phyloP scores from a whole-genome alignment of 192 early-diverging fungal species.

The Entophlyctis helioformis region DNA sequence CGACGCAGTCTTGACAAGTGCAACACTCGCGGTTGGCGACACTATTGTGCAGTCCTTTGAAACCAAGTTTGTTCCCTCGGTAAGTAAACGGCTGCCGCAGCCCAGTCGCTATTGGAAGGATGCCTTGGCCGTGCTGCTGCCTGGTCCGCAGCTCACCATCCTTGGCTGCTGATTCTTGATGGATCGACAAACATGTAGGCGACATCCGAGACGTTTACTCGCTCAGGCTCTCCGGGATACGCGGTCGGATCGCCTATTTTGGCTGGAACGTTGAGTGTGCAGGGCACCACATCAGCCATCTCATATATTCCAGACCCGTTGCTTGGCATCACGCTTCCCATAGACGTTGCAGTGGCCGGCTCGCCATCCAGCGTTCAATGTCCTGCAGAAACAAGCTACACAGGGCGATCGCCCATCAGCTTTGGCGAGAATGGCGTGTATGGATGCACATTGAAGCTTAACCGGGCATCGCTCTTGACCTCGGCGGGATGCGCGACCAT shows the following conservation, averaged over 20 bases:
- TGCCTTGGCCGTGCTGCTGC: too few relatives aligned
- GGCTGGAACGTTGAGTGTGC: neutral
- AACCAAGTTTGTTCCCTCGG: too few relatives aligned
- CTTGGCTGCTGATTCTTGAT: too few relatives aligned
- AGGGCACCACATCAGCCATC: neutral
- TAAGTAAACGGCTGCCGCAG: too few relatives aligned
- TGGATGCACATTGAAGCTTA: constrained; percentile 16
- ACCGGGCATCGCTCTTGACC: constrained; percentile 12
- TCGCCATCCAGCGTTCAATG: constrained; percentile 20
- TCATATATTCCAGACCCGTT: constrained; percentile 5
- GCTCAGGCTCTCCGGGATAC: constrained; percentile 11
- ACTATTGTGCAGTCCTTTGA: too few relatives aligned
- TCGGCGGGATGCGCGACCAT: neutral
- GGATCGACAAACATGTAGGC: too few relatives aligned
- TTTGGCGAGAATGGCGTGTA: constrained; percentile 4
- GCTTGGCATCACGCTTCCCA: constrained; percentile 6
- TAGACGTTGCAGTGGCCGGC: constrained; percentile 27
- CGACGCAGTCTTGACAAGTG: too few relatives aligned
- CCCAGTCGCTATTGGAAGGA: too few relatives aligned
- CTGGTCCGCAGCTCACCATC: neutral
- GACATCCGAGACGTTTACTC: neutral
- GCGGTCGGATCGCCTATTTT: constrained; percentile 2
- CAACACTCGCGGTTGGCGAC: too few relatives aligned
- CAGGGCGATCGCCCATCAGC: constrained; percentile 2
- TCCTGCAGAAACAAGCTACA: constrained; percentile 1